Evolutionary conservation across 2,329 filamentous ascomycete genomes (phyloP), one percentile per base, ranked within the genome.

Genomic region (Aspergillus sp.): DNA sequence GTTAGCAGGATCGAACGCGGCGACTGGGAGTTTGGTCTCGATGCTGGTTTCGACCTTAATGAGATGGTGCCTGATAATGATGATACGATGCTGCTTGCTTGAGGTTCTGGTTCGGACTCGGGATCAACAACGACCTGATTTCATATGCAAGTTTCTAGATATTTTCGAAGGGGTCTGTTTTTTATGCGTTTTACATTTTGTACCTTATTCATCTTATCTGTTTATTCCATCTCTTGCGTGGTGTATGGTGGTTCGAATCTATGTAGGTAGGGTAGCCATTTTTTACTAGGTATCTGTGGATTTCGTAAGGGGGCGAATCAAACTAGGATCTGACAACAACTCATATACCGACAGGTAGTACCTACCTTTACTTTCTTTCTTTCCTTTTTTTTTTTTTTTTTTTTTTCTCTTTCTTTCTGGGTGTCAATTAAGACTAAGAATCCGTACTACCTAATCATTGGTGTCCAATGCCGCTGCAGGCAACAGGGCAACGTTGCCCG

Each of bases 1-100:
- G 89, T 95, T 65, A 90, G 89, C 52, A 89, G 90, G 53, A 92
- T 97, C 72, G 88, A 95, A 76, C 90, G 90, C 70, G 92, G 96
- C 57, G 87, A 96, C 70, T 97, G 96, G 80, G 89, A 90, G 15
- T 90, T 97, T 70, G 81, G 77, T 43, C 63, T 73, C 6, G 63
- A 64, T 47, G 55, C 37, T 8, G 55, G 48, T 21, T 49, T 53
- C 6, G 65, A 66, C 3, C 39, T 52, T 23, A 39, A 44, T 1
- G 67, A 64, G 11, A 37, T 17, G n/a, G 40, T 25, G 52, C 56
- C 56, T 40, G 71, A 72, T 71, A 67, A 72, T 64, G 71, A 74
- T 66, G 70, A 72, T 55, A 73, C 70, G 61, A 74, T 74, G 72
- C 60, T 70, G 47, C 63, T 73, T 44, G 69, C 66, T 55, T 53